Percentiles rank a stretch among this genome's conserved stretches.
These are phyloP conservation scores for Rubia peregrina DNA, from an alignment of 305 asterid genomes.

Conservation along the genomic window DNA sequence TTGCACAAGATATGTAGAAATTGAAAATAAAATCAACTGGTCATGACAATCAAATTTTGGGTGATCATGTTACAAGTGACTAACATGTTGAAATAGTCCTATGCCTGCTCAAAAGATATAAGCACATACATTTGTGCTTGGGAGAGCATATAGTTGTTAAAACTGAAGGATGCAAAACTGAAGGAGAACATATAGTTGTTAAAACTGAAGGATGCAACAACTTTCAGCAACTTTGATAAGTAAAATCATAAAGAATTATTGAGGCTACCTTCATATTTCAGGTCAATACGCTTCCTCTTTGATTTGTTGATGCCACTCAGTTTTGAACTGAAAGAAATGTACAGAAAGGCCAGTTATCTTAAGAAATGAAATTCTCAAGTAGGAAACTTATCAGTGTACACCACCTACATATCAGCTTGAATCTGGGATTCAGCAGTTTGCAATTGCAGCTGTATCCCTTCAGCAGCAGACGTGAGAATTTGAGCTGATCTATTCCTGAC, in stretches of 20 bases:
- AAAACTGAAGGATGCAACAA: neutral
- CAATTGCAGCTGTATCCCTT: conserved; percentile 49
- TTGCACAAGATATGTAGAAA: neutral
- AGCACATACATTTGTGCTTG: neutral
- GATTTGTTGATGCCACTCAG: conserved; percentile 48
- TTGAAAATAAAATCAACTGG: neutral
- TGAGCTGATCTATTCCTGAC: conserved; percentile 58
- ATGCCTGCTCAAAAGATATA: neutral
- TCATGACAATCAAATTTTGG: neutral
- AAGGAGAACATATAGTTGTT: neutral
- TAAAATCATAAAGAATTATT: conserved; percentile 14
- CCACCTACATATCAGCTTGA: conserved; percentile 61
- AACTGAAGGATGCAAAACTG: neutral
- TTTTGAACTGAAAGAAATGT: conserved; percentile 58
- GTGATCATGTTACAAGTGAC: neutral
- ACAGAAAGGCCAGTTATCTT: conserved; percentile 28
- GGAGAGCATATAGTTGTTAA: neutral
- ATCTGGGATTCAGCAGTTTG: conserved; percentile 68
- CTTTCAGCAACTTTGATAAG: neutral
- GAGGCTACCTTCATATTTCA: conserved; percentile 56
- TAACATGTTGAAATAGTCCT: neutral
- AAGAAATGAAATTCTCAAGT: conserved; percentile 20
- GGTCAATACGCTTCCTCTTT: conserved; percentile 55
- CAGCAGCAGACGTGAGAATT: conserved; percentile 59
- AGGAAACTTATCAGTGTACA: conserved; percentile 14